A percentile compares a stretch with the other conserved stretches of the same genome.
phyloP scores from a whole-genome alignment of 495 filamentous ascomycete genomes.

The Trichocladium uniseriatum region DNA sequence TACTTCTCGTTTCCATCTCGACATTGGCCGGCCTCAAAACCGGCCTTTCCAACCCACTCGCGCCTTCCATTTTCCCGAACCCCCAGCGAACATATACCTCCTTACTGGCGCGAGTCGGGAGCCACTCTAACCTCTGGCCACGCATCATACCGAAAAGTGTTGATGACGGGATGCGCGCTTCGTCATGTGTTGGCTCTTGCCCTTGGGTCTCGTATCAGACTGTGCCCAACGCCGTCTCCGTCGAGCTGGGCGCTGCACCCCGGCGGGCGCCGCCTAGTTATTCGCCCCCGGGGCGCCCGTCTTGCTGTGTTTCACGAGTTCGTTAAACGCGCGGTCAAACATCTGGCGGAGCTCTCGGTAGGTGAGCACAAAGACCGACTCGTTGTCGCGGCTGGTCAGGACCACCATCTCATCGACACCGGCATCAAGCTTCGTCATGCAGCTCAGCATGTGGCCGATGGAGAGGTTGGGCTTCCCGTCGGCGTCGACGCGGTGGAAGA shows the following conservation, averaged over 20 bases:
- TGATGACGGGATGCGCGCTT: no score
- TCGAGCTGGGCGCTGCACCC: not conserved
- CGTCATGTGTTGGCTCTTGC: no score
- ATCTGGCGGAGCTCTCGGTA: slow-evolving; percentile 82
- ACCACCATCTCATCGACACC: slow-evolving; percentile 78
- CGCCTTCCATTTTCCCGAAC: no score
- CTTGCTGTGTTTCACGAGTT: slow-evolving; percentile 53
- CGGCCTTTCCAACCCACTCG: no score
- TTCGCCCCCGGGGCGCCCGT: slow-evolving; percentile 19
- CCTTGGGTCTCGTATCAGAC: no score
- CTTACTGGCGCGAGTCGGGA: no score
- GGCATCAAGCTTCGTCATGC: slow-evolving; percentile 86
- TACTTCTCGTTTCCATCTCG: no score
- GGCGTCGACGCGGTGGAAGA: slow-evolving; percentile 89
- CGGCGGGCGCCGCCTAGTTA: slow-evolving; percentile 5
- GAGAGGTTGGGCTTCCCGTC: slow-evolving; percentile 72
- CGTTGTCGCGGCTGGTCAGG: slow-evolving; percentile 79
- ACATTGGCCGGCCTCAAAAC: no score
- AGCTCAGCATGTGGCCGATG: slow-evolving; percentile 72
- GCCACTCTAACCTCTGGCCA: no score
- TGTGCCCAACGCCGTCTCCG: no score
- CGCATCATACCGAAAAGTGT: no score
- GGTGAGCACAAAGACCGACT: slow-evolving; percentile 73
- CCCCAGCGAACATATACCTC: no score
- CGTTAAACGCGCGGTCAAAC: slow-evolving; percentile 68